phyloP scores from a whole-genome alignment of 1,139 yeast genomes.

The Blastobotrys buckinghamii region DNA sequence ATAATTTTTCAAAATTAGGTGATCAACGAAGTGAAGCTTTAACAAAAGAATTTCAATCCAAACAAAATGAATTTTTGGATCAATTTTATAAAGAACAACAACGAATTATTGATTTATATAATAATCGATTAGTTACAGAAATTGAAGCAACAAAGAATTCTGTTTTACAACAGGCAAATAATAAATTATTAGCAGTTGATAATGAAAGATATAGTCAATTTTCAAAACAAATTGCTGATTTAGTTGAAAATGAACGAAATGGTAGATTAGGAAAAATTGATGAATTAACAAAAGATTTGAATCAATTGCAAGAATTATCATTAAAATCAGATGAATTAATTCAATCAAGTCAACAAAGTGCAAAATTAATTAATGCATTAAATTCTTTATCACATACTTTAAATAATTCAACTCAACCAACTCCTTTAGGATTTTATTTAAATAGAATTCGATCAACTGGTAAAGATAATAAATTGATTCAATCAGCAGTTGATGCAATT shows the following conservation, averaged over 20 bases:
- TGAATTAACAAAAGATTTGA: slow-evolving; percentile 53
- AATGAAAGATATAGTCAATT: slow-evolving; percentile 68
- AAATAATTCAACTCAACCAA: slow-evolving; percentile 31
- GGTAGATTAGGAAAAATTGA: slow-evolving; percentile 70
- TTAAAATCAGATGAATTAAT: slow-evolving; percentile 53
- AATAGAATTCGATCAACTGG: slow-evolving; percentile 36
- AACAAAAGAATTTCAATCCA: slow-evolving; percentile 40
- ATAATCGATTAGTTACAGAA: slow-evolving; percentile 56
- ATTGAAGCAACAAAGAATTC: slow-evolving; percentile 63
- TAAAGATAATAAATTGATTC: slow-evolving; percentile 44
- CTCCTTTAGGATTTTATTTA: slow-evolving; percentile 35
- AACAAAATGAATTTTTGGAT: slow-evolving; percentile 48
- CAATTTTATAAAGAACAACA: slow-evolving; percentile 58
- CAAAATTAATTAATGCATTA: slow-evolving; percentile 52
- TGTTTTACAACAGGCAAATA: slow-evolving; percentile 69
- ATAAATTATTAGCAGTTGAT: slow-evolving; percentile 66
- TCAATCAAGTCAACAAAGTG: slow-evolving; percentile 48
- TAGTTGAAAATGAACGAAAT: slow-evolving; percentile 73
- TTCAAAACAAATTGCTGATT: slow-evolving; percentile 54
- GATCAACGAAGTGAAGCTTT: slow-evolving; percentile 28
- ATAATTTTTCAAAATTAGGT: slow-evolving; percentile 25
- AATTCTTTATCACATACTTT: slow-evolving; percentile 49
- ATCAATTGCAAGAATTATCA: slow-evolving; percentile 55
- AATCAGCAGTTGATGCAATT: slow-evolving; percentile 42
- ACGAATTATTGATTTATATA: slow-evolving; percentile 58